Conservation (phyloP, 495 filamentous ascomycete species). For the Sordaria brevicollis region DNA sequence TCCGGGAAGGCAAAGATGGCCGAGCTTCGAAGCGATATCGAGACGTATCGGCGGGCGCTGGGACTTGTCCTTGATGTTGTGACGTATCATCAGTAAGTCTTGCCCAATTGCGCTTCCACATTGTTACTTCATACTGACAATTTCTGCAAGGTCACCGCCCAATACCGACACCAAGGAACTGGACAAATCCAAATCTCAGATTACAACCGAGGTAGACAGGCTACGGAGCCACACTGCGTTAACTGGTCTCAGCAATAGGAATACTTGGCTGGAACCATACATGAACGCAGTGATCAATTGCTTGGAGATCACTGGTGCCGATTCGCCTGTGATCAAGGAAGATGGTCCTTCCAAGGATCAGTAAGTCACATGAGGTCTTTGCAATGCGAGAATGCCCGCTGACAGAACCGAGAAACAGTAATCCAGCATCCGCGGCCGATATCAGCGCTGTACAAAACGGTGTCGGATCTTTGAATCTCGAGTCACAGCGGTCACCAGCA, state of each 20-base stretch:
- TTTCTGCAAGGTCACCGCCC: neutral
- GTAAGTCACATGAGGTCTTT: neutral
- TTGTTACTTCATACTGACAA: neutral
- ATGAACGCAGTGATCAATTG: conserved; percentile 9
- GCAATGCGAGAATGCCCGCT: neutral
- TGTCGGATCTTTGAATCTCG: neutral
- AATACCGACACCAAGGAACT: neutral
- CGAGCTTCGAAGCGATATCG: conserved; percentile 4
- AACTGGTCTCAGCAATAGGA: neutral
- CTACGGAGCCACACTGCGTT: neutral
- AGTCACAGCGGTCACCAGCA: neutral
- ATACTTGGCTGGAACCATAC: conserved; percentile 4
- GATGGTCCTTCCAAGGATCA: neutral
- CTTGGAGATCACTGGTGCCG: neutral
- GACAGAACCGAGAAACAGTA: neutral
- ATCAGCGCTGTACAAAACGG: neutral
- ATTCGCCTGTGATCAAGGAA: neutral
- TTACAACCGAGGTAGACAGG: conserved; percentile 7
- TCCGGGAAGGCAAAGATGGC: conserved; percentile 5
- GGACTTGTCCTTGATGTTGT: conserved; percentile 14
- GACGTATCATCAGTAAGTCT: conserved; percentile 6
- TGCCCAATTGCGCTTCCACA: neutral
- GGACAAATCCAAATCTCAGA: neutral
- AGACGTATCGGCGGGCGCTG: conserved; percentile 10
- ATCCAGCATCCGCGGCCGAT: neutral